A percentile compares a stretch with the other conserved stretches of the same genome.
phyloP scores from a whole-genome alignment of 1,284 basidiomycete genomes.

The Moesziomyces parantarcticus region DNA sequence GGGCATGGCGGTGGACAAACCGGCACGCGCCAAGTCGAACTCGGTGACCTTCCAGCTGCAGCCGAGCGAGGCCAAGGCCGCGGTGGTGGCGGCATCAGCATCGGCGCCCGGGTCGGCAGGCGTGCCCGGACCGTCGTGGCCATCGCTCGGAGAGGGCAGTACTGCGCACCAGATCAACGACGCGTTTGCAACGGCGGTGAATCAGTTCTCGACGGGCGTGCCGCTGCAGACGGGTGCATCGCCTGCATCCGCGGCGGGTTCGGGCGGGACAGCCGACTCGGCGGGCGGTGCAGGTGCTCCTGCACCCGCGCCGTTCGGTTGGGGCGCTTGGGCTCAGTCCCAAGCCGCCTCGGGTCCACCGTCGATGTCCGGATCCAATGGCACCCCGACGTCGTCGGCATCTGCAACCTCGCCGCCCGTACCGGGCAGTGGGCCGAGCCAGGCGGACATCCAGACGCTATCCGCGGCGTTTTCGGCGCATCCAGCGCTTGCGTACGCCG shows the following conservation, averaged over 20 bases:
- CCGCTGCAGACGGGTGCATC: no score
- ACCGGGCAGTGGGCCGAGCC: background rate
- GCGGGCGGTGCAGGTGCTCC: background rate
- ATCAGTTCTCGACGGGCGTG: constrained; percentile 27
- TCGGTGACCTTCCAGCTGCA: constrained; percentile 31
- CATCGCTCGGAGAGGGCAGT: constrained; percentile 11
- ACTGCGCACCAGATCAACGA: constrained; percentile 27
- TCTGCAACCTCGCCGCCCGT: constrained; percentile 29
- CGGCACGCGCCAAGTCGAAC: constrained; percentile 20
- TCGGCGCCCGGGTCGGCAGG: constrained; percentile 22
- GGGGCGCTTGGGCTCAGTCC: constrained; percentile 9
- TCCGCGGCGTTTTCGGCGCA: constrained; percentile 40
- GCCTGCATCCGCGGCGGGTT: background rate
- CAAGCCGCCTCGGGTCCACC: constrained; percentile 17
- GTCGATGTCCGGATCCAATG: constrained; percentile 28
- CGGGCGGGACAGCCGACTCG: background rate
- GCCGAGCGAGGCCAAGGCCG: background rate
- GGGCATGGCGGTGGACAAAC: constrained; percentile 30
- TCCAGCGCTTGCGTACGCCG: constrained; percentile 40
- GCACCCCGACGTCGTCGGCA: constrained; percentile 18
- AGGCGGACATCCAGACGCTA: constrained; percentile 35
- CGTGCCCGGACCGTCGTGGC: constrained; percentile 12
- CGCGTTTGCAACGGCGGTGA: constrained; percentile 24
- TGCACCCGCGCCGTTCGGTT: constrained; percentile 4
- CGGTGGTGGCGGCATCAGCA: background rate